Conservation (phyloP, 2,329 filamentous ascomycete species). For the Colletotrichum spaethianum region DNA sequence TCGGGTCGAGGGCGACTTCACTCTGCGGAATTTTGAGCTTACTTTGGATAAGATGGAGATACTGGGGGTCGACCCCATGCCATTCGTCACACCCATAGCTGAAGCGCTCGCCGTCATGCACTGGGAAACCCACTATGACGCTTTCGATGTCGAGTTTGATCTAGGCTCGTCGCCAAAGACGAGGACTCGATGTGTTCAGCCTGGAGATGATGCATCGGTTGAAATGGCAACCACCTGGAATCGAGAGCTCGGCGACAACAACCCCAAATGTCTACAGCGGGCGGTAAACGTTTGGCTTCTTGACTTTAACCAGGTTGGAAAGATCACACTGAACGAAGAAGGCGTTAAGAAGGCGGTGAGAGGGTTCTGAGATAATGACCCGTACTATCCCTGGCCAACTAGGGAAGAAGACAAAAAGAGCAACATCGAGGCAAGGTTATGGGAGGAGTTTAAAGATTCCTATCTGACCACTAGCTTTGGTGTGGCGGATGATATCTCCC, state of each 20-base stretch:
- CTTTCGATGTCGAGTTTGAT: background rate
- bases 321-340: background rate
- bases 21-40: too few species aligned
- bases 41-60: too few species aligned
- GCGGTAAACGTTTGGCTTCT: background rate
- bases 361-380: constrained; percentile 4
- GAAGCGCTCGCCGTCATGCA: too few species aligned
- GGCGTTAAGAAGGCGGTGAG: background rate
- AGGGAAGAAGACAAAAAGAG: too few species aligned
- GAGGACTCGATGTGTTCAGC: background rate
- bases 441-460: background rate
- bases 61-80: too few species aligned
- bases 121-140: too few species aligned
- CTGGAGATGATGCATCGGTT: background rate
- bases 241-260: background rate
- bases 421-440: background rate
- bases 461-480: background rate
- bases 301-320: background rate
- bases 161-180: constrained; percentile 41
- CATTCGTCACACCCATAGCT: too few species aligned
- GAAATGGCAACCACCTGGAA: background rate
- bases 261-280: too few species aligned
- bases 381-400: background rate
- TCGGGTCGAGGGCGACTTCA: constrained; percentile 36
- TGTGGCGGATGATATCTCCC: background rate